Conservation (phyloP, 2,329 filamentous ascomycete genomes). For the Fusarium abutilonis region DNA sequence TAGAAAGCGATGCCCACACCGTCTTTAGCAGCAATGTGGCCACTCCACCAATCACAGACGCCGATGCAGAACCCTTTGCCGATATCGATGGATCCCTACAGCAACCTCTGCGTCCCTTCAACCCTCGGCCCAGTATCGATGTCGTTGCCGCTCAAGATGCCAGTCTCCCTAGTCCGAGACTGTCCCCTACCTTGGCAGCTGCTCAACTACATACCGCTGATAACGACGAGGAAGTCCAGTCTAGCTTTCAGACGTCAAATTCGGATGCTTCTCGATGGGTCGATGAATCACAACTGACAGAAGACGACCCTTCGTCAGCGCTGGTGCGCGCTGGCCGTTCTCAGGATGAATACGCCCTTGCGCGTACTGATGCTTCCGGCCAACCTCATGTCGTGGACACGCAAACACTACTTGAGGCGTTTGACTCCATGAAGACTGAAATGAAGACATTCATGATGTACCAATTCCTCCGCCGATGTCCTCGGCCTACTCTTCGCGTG, state of each 20-base stretch:
- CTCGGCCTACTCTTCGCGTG: constrained; percentile 87
- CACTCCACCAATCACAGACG: constrained; percentile 79
- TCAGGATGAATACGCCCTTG: constrained; percentile 42
- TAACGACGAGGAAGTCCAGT: constrained; percentile 51
- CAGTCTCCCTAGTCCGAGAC: constrained; percentile 90
- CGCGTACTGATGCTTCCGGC: constrained; percentile 38
- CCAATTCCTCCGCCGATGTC: constrained; percentile 87
- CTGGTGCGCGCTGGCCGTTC: constrained; percentile 39
- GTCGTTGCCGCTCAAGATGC: constrained; percentile 83
- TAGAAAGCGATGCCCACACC: constrained; percentile 65
- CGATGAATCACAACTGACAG: constrained; percentile 56
- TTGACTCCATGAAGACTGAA: constrained; percentile 88
- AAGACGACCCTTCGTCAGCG: constrained; percentile 45
- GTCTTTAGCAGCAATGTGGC: constrained; percentile 72
- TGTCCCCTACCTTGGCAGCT: constrained; percentile 90
- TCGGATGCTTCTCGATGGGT: constrained; percentile 49
- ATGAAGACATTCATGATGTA: constrained; percentile 98
- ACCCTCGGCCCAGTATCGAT: constrained; percentile 67
- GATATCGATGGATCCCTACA: constrained; percentile 62
- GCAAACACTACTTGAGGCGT: constrained; percentile 86
- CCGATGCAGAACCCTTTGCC: constrained; percentile 70
- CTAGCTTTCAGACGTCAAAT: constrained; percentile 48
- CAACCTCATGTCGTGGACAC: constrained; percentile 73
- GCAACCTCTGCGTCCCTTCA: constrained; percentile 58
- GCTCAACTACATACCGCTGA: constrained; percentile 62